Conservation (phyloP, 805 yeast species). For the Yarrowia deformans region DNA sequence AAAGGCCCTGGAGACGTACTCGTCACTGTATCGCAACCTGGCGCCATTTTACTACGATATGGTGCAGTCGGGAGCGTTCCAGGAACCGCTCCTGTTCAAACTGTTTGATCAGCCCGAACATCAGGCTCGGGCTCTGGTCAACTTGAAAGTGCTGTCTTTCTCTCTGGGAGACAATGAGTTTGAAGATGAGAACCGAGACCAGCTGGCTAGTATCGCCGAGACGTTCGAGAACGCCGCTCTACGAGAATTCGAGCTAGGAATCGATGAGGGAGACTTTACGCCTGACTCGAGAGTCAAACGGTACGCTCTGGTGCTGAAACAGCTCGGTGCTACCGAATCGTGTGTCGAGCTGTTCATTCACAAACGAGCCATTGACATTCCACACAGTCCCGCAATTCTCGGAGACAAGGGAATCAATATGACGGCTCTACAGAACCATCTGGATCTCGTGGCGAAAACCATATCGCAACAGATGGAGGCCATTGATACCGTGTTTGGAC, state of each 20-base stretch:
- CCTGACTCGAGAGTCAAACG: conserved; percentile 46
- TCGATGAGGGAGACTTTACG: conserved; percentile 57
- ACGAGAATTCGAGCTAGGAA: conserved; percentile 68
- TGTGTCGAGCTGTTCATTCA: conserved; percentile 49
- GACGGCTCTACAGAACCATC: conserved; percentile 41
- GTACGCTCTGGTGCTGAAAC: conserved; percentile 49
- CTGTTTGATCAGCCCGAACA: conserved; percentile 59
- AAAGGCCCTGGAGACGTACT: conserved; percentile 41
- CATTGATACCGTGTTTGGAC: conserved; percentile 57
- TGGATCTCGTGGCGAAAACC: conserved; percentile 49
- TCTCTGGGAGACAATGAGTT: conserved; percentile 49
- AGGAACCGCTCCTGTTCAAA: conserved; percentile 57
- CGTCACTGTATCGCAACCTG: conserved; percentile 52
- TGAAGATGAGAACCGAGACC: conserved; percentile 50
- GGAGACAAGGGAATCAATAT: conserved; percentile 41
- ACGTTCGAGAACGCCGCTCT: conserved; percentile 75
- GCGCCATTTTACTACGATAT: conserved; percentile 58
- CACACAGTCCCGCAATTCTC: conserved; percentile 16
- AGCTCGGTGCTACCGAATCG: conserved; percentile 50
- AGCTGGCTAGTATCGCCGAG: conserved; percentile 65
- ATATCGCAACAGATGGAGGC: conserved; percentile 53
- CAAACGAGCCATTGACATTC: conserved; percentile 40
- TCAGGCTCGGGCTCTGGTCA: conserved; percentile 57
- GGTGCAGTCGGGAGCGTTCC: conserved; percentile 51
- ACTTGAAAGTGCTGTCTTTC: conserved; percentile 54